Evolutionary conservation across 257 asterid species (phyloP).

Genomic region (Thymus mandschuricus): DNA sequence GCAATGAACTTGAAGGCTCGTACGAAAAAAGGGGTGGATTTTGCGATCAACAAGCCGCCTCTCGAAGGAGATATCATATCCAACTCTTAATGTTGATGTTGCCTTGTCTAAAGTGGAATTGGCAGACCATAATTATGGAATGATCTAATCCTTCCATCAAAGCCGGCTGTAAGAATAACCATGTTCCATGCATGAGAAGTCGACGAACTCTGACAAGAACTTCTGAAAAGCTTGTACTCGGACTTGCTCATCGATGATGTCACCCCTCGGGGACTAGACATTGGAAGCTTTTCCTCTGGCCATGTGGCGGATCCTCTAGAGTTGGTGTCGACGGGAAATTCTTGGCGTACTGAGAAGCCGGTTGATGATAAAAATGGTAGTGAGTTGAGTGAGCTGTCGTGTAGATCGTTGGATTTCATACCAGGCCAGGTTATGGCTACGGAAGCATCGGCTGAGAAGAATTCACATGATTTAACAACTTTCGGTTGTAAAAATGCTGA

Average conservation of each 20-base stretch:
- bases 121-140: constrained; percentile 93
- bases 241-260: constrained; percentile 60
- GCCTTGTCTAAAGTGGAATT: constrained; percentile 45
- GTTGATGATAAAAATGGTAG: constrained; percentile 59
- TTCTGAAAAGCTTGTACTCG: constrained; percentile 68
- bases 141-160: constrained; percentile 87
- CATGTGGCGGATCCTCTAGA: constrained; percentile 88
- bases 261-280: constrained; percentile 37
- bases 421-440: constrained; percentile 91
- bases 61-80: constrained; percentile 27
- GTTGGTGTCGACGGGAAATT: constrained; percentile 57
- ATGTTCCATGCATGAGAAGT: constrained; percentile 80
- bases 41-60: constrained; percentile 31
- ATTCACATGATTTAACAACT: constrained; percentile 60
- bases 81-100: constrained; percentile 13
- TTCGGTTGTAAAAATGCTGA: constrained; percentile 46
- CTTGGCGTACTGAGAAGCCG: constrained; percentile 60
- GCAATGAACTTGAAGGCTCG: constrained; percentile 35
- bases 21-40: neutral
- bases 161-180: constrained; percentile 85
- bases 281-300: constrained; percentile 96
- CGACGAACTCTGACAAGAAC: constrained; percentile 67
- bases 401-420: constrained; percentile 38
- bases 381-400: constrained; percentile 30
- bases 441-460: constrained; percentile 68